A percentile compares a stretch with the other conserved stretches of the same genome.
Evolutionary conservation across 108 stramenopile species (phyloP).

Genomic region (Asterionellopsis glacialis): DNA sequence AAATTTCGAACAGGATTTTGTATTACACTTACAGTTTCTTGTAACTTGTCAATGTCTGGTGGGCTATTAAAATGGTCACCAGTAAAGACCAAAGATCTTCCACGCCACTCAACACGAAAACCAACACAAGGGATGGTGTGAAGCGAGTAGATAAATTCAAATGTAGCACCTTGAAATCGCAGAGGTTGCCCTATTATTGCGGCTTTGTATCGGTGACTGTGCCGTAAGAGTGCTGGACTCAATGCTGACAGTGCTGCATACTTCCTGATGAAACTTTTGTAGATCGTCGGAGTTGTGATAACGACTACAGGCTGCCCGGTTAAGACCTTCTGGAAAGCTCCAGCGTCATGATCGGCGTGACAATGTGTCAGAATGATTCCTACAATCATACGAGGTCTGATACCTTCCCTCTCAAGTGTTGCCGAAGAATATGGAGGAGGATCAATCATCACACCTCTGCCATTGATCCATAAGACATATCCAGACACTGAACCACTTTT

Average conservation of each 20-base stretch:
- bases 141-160: constrained; percentile 83
- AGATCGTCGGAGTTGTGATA: constrained; percentile 85
- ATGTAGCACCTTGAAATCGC: constrained; percentile 65
- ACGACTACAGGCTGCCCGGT: constrained; percentile 72
- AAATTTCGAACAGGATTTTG: neutral
- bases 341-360: constrained; percentile 90
- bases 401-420: constrained; percentile 67
- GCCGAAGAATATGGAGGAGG: constrained; percentile 83
- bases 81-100: constrained; percentile 76
- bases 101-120: constrained; percentile 76
- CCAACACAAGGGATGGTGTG: constrained; percentile 89
- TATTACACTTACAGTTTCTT: constrained; percentile 33
- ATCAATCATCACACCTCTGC: constrained; percentile 88
- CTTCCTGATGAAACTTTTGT: constrained; percentile 87
- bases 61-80: constrained; percentile 89
- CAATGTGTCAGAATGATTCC: constrained; percentile 89
- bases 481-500: constrained; percentile 79
- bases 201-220: constrained; percentile 65
- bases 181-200: constrained; percentile 81
- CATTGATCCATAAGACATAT: constrained; percentile 87
- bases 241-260: constrained; percentile 77
- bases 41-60: constrained; percentile 40
- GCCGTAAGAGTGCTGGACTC: constrained; percentile 50
- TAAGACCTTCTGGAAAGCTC: constrained; percentile 87
- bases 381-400: constrained; percentile 70